Conservation (phyloP, 768 basidiomycete species). For the Coprinopsis strossmayeri region DNA sequence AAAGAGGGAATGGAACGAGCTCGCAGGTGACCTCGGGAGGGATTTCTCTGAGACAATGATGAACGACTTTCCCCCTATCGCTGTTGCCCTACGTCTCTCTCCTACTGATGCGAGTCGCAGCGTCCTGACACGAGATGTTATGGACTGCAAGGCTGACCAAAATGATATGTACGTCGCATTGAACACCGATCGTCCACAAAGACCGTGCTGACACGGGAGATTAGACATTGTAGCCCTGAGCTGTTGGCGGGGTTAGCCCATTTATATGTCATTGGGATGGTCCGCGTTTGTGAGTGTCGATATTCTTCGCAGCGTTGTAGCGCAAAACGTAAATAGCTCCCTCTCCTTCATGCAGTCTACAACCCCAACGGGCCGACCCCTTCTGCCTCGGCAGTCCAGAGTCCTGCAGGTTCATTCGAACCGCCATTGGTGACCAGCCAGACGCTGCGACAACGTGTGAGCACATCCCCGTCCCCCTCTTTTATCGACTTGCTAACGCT, state of each 20-base stretch:
- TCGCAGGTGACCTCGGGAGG: neutral
- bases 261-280: slow-evolving; percentile 7
- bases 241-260: slow-evolving; percentile 8
- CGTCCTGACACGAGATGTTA: slow-evolving; percentile 2
- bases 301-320: neutral
- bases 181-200: neutral
- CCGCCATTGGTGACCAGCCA: neutral
- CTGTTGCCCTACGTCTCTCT: slow-evolving; percentile 1
- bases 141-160: neutral
- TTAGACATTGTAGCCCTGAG: slow-evolving; percentile 2
- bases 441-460: neutral
- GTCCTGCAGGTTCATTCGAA: neutral
- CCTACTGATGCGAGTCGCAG: neutral
- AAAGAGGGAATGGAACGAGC: neutral
- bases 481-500: neutral
- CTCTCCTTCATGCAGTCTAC: slow-evolving; percentile 4
- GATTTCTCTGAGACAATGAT: neutral
- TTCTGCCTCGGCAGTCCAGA: slow-evolving; percentile 1
- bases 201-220: neutral
- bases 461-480: neutral
- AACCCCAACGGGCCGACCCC: slow-evolving; percentile 6
- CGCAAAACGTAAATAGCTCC: neutral
- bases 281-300: slow-evolving; percentile 7
- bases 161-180: no score
- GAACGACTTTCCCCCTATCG: neutral